phyloP scores from a whole-genome alignment of 179 eudicot species.

The Pouteria campechiana region DNA sequence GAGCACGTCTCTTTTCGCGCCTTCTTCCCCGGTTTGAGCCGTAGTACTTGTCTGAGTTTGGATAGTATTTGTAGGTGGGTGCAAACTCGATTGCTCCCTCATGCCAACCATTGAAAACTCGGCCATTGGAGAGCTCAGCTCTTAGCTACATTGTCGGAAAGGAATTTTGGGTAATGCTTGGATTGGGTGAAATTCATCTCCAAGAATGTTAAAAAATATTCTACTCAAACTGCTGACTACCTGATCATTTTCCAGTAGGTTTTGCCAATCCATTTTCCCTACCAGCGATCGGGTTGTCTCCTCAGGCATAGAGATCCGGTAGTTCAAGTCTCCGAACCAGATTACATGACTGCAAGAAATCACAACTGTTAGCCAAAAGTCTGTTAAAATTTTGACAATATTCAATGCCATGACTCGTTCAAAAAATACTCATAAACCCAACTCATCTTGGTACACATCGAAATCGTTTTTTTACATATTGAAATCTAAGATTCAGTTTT shows the following conservation, averaged over 20 bases:
- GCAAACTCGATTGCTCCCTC: conserved; percentile 32
- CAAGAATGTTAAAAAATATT: too few relatives aligned
- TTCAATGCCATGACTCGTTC: not conserved
- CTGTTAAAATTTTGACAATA: too few relatives aligned
- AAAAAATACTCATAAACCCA: not conserved
- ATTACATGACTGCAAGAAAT: conserved; percentile 21
- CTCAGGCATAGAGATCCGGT: conserved; percentile 24
- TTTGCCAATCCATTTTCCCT: conserved; percentile 15
- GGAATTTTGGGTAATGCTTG: too few relatives aligned
- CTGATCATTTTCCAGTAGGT: conserved; percentile 32
- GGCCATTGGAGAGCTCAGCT: conserved; percentile 24
- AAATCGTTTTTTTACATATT: too few relatives aligned
- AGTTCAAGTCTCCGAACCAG: conserved; percentile 37
- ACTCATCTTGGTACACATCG: too few relatives aligned
- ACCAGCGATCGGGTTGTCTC: conserved; percentile 14
- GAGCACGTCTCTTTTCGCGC: conserved; percentile 29
- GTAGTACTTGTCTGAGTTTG: conserved; percentile 20
- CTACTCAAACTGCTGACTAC: conserved; percentile 7
- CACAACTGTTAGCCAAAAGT: too few relatives aligned
- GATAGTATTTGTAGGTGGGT: conserved; percentile 38
- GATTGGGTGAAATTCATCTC: too few relatives aligned
- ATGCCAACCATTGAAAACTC: conserved; percentile 32
- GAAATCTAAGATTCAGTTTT: too few relatives aligned
- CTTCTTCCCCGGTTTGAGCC: conserved; percentile 14
- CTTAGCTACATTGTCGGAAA: conserved; percentile 15